Evolutionary conservation across 192 early-diverging fungal species (phyloP).

Genomic region (Backusella circina): DNA sequence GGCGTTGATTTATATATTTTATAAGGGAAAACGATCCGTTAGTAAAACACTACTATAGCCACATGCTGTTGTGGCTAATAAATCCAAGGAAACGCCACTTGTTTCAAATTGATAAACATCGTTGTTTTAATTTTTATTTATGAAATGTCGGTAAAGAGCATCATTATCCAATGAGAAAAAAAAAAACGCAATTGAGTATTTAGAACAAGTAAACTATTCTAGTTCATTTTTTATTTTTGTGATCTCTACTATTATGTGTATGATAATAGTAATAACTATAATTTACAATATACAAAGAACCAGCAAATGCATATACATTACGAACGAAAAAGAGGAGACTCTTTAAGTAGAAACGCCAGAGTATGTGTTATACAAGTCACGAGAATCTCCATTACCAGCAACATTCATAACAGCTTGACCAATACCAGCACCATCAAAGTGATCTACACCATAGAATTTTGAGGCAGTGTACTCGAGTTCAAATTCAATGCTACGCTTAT

Average conservation of each 20-base stretch:
- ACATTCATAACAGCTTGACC: background rate
- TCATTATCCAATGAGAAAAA: no score
- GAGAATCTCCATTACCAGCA: background rate
- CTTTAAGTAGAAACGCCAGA: background rate
- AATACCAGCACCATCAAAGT: slow-evolving; percentile 15
- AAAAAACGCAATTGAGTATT: no score
- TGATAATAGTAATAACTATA: background rate
- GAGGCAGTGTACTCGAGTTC: slow-evolving; percentile 26
- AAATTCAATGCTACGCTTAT: slow-evolving; percentile 1
- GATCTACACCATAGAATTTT: slow-evolving; percentile 13
- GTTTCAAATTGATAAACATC: background rate
- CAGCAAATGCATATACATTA: background rate
- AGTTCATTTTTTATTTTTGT: no score
- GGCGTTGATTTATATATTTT: background rate
- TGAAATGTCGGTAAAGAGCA: background rate
- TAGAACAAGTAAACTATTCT: no score
- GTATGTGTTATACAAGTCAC: background rate
- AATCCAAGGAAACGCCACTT: background rate
- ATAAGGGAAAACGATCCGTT: background rate
- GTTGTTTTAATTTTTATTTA: background rate
- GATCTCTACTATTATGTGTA: background rate
- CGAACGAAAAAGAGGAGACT: background rate
- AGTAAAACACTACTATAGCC: background rate
- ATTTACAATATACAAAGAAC: background rate
- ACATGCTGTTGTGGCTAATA: background rate